Percentiles rank a stretch among this genome's conserved stretches.
phyloP scores from a whole-genome alignment of 2,329 filamentous ascomycete genomes.

The Fusarium chaquense region DNA sequence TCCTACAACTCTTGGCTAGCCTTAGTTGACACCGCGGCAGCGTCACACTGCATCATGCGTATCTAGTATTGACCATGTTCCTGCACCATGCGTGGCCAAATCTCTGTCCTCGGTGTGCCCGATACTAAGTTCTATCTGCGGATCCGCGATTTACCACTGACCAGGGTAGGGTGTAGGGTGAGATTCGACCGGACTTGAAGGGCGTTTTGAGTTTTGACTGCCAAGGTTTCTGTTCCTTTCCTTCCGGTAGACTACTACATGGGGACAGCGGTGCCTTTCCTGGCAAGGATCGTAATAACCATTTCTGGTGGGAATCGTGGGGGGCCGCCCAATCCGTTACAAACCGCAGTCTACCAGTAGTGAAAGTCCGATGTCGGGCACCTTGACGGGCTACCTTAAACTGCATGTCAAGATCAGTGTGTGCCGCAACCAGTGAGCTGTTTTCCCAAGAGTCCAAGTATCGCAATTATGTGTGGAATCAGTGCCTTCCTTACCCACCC shows the following conservation, averaged over 20 bases:
- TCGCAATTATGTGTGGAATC: conserved; percentile 13
- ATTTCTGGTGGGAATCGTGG: not conserved
- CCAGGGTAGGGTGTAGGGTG: not conserved
- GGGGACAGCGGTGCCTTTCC: too few species aligned
- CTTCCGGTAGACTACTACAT: not conserved
- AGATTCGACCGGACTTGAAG: not conserved
- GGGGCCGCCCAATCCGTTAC: not conserved
- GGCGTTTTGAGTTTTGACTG: not conserved
- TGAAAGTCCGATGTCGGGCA: not conserved
- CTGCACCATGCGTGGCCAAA: not conserved
- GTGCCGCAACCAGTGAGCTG: not conserved
- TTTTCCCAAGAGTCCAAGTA: not conserved
- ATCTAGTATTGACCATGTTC: not conserved
- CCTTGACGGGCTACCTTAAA: not conserved
- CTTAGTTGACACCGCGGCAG: not conserved
- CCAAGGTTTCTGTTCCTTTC: not conserved
- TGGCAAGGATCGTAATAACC: too few species aligned
- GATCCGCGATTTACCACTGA: not conserved
- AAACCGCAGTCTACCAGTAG: not conserved
- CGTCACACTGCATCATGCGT: not conserved
- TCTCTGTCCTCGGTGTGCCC: not conserved
- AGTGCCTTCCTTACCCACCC: conserved; percentile 11
- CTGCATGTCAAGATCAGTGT: not conserved
- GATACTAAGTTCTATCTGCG: not conserved
- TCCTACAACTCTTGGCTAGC: not conserved